These are phyloP conservation scores for Agrostemma githago DNA, from an alignment of 148 eudicot species.

Conservation along the genomic window DNA sequence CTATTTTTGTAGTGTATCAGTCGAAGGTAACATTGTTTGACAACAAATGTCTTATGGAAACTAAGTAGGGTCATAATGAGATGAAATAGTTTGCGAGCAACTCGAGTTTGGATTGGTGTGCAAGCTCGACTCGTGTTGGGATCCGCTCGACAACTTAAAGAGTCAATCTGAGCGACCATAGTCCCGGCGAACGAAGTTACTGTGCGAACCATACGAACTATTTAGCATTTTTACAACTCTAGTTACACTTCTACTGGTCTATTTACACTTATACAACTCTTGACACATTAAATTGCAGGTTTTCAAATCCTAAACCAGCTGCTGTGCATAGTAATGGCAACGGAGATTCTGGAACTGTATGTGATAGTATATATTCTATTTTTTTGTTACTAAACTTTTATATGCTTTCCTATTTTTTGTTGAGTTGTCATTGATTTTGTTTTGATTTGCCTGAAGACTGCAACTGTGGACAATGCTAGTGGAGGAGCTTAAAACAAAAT, in stretches of 20 bases:
- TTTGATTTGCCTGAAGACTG: conserved; percentile 33
- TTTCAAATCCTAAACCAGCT: conserved; percentile 41
- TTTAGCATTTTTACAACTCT: no score
- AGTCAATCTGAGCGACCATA: no score
- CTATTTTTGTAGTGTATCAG: background rate
- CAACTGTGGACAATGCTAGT: conserved; percentile 36
- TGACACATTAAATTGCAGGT: conserved; percentile 37
- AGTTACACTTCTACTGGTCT: no score
- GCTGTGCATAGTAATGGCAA: conserved; percentile 37
- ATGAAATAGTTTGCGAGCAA: no score
- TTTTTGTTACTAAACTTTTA: background rate
- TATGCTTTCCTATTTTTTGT: conserved; percentile 2
- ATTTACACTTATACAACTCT: no score
- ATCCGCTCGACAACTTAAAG: no score
- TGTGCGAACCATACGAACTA: no score
- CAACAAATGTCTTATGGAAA: background rate
- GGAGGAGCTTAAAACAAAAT: conserved; percentile 35
- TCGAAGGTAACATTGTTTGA: background rate
- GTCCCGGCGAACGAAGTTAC: no score
- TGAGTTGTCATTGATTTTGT: conserved; percentile 1
- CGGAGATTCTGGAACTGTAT: conserved; percentile 44
- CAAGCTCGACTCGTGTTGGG: no score
- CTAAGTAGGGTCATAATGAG: background rate
- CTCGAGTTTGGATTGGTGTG: no score
- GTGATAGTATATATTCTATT: background rate